Evolutionary conservation across 495 filamentous ascomycete species (phyloP).

Genomic region (Sordaria brevicollis): DNA sequence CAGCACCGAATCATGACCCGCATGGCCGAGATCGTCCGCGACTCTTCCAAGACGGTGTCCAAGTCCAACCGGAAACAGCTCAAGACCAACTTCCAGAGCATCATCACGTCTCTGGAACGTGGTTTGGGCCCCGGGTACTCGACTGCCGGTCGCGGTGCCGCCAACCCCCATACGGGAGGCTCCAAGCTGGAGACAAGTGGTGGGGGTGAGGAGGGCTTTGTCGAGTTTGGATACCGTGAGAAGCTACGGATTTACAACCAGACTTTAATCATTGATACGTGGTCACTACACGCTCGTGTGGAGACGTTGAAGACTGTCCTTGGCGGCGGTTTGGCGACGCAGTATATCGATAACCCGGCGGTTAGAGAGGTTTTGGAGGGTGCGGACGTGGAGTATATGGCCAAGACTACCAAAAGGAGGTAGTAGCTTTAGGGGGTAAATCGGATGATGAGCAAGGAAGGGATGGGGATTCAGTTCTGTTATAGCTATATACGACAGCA

Average conservation of each 20-base stretch:
- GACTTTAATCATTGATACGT: constrained; percentile 73
- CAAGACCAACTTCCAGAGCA: constrained; percentile 69
- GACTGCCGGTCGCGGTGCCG: constrained; percentile 26
- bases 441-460: no score
- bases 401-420: background rate
- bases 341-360: constrained; percentile 72
- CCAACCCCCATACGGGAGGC: constrained; percentile 32
- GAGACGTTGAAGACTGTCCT: constrained; percentile 67
- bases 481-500: background rate
- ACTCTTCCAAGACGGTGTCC: constrained; percentile 61
- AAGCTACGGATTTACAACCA: constrained; percentile 63
- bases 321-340: constrained; percentile 67
- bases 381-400: constrained; percentile 23
- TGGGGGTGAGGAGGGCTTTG: constrained; percentile 62
- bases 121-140: constrained; percentile 38
- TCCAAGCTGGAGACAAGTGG: constrained; percentile 34
- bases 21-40: constrained; percentile 39
- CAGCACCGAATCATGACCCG: constrained; percentile 51
- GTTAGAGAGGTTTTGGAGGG: constrained; percentile 58
- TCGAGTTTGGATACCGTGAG: constrained; percentile 67
- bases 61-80: constrained; percentile 72
- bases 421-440: background rate
- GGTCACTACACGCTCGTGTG: constrained; percentile 79
- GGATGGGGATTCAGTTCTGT: background rate
- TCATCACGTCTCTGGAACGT: constrained; percentile 74